Conservation (phyloP, 257 asterid genomes). For the Echium plantagineum region DNA sequence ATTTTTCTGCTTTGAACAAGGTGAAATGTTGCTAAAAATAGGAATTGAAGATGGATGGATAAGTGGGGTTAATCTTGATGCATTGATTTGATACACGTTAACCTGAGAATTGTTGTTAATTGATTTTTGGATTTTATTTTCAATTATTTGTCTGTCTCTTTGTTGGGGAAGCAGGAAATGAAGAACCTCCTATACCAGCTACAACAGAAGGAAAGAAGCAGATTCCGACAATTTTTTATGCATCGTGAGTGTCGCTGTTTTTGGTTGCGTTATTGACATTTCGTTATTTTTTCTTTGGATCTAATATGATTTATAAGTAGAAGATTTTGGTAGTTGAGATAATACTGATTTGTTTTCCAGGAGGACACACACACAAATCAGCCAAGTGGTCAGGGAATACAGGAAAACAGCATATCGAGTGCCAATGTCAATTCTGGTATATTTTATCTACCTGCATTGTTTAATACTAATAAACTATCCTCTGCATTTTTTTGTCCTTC, state of each 20-base stretch:
- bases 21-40: too few species aligned
- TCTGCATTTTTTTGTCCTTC: not conserved
- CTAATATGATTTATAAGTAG: not conserved
- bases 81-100: too few species aligned
- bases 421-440: conserved; percentile 84
- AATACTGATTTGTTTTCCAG: conserved; percentile 26
- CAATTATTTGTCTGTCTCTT: not conserved
- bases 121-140: not conserved
- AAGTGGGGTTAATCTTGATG: too few species aligned
- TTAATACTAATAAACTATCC: conserved; percentile 3
- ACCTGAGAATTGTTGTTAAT: not conserved
- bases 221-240: conserved; percentile 65
- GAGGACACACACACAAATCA: conserved; percentile 89
- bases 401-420: conserved; percentile 72
- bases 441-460: conserved; percentile 14
- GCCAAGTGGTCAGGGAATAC: conserved; percentile 85
- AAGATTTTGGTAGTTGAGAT: not conserved
- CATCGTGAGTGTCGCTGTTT: conserved; percentile 51
- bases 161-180: conserved; percentile 31
- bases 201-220: conserved; percentile 33
- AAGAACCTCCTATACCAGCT: conserved; percentile 25
- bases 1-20: too few species aligned
- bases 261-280: not conserved
- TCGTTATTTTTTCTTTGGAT: not conserved
- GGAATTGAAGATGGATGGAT: too few species aligned